phyloP scores from a whole-genome alignment of 768 basidiomycete genomes.

The Sutorius australiensis region DNA sequence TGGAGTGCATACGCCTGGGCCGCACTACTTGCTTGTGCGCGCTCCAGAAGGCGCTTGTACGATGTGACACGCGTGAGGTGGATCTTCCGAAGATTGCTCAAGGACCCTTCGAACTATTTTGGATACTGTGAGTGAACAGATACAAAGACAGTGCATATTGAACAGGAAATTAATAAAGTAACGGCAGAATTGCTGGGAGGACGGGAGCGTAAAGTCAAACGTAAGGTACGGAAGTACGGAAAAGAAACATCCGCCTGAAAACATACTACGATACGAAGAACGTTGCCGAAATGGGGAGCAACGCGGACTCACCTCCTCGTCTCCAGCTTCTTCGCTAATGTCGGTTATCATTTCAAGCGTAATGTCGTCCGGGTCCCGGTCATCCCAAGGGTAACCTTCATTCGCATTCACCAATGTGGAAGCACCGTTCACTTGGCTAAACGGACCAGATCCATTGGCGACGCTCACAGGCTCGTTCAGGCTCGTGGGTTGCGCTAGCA shows the following conservation, averaged over 20 bases:
- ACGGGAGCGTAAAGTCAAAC: neutral
- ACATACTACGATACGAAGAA: neutral
- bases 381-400: conserved; percentile 25
- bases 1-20: conserved; percentile 84
- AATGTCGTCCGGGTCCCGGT: conserved; percentile 54
- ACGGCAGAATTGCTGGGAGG: neutral
- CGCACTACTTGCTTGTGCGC: conserved; percentile 71
- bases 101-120: conserved; percentile 41
- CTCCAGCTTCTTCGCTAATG: conserved; percentile 54
- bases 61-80: conserved; percentile 59
- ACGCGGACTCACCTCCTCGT: conserved; percentile 57
- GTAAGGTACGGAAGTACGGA: neutral
- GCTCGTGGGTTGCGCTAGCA: conserved; percentile 8
- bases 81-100: conserved; percentile 38
- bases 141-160: neutral
- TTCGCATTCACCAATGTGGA: conserved; percentile 20
- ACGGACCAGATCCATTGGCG: conserved; percentile 14
- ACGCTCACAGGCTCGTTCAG: conserved; percentile 19
- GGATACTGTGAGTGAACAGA: conserved; percentile 3
- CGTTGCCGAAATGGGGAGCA: neutral
- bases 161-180: neutral
- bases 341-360: conserved; percentile 69
- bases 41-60: conserved; percentile 77
- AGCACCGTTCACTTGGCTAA: conserved; percentile 23
- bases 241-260: neutral